phyloP scores from a whole-genome alignment of 306 rosid species.

The Purshia tridentata region DNA sequence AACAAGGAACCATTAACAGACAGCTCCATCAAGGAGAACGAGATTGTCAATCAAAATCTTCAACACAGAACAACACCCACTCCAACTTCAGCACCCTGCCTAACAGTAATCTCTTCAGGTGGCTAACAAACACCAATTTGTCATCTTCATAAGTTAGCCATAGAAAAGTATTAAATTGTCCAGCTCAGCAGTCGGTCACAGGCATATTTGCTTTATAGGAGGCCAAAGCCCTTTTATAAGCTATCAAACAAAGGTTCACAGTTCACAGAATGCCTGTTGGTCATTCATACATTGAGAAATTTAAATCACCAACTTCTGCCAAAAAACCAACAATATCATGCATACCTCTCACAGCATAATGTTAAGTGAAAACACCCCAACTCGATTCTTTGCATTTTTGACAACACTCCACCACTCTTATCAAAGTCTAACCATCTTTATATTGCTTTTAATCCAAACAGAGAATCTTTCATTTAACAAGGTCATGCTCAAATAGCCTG shows the following conservation, averaged over 20 bases:
- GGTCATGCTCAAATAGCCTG: conserved; percentile 24
- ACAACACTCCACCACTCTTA: conserved; percentile 17
- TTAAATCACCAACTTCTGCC: background rate
- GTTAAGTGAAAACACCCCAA: conserved; percentile 18
- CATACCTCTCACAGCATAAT: conserved; percentile 15
- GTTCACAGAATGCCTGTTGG: background rate
- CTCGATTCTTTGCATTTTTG: conserved; percentile 9
- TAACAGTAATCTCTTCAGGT: conserved; percentile 25
- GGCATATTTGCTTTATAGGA: background rate
- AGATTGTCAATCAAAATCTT: conserved; percentile 25
- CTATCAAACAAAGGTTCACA: background rate
- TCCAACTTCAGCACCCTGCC: conserved; percentile 29
- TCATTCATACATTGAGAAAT: background rate
- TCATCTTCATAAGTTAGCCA: conserved; percentile 7
- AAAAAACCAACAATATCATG: background rate
- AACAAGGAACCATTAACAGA: conserved; percentile 33
- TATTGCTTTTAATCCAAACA: conserved; percentile 22
- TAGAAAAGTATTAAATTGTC: conserved; percentile 21
- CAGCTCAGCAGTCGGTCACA: no score
- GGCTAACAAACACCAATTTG: conserved; percentile 20
- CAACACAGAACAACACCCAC: conserved; percentile 30
- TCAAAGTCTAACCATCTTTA: conserved; percentile 23
- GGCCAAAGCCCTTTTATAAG: background rate
- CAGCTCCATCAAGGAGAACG: conserved; percentile 31
- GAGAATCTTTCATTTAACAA: conserved; percentile 21